phyloP scores from a whole-genome alignment of 768 basidiomycete species.

The Tylopilus vinaceipallidus region DNA sequence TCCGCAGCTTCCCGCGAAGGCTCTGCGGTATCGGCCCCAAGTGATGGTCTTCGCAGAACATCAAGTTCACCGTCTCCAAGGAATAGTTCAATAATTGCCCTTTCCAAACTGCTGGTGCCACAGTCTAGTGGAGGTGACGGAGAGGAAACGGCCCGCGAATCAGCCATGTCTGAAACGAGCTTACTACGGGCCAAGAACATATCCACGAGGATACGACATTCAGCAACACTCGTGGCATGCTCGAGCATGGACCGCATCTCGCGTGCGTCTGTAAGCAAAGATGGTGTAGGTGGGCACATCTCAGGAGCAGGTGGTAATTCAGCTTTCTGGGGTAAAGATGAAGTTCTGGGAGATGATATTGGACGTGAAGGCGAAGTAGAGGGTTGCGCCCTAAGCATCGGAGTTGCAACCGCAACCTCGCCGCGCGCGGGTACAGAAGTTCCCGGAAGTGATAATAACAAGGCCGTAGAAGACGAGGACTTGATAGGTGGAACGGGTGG shows the following conservation, averaged over 20 bases:
- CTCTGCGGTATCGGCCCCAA: slow-evolving; percentile 1
- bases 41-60: not conserved
- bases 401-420: not conserved
- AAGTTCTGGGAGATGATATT: slow-evolving; percentile 9
- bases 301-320: slow-evolving; percentile 15
- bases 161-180: slow-evolving; percentile 34
- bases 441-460: slow-evolving; percentile 1
- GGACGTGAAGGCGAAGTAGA: slow-evolving; percentile 4
- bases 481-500: slow-evolving; percentile 3
- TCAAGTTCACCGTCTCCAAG: slow-evolving; percentile 27
- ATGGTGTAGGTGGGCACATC: slow-evolving; percentile 18
- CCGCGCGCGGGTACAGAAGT: slow-evolving; percentile 4
- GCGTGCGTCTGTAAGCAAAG: slow-evolving; percentile 46
- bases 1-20: not conserved
- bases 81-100: slow-evolving; percentile 48
- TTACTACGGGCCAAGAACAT: slow-evolving; percentile 73
- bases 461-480: slow-evolving; percentile 3
- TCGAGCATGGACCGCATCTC: slow-evolving; percentile 69
- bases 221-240: slow-evolving; percentile 70
- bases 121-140: slow-evolving; percentile 37
- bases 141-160: slow-evolving; percentile 29
- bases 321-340: slow-evolving; percentile 14
- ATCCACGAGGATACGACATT: slow-evolving; percentile 82
- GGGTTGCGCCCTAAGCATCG: not conserved
- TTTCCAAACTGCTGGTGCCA: slow-evolving; percentile 37